Evolutionary conservation across 495 filamentous ascomycete species (phyloP).

Genomic region (Terfezia boudieri): DNA sequence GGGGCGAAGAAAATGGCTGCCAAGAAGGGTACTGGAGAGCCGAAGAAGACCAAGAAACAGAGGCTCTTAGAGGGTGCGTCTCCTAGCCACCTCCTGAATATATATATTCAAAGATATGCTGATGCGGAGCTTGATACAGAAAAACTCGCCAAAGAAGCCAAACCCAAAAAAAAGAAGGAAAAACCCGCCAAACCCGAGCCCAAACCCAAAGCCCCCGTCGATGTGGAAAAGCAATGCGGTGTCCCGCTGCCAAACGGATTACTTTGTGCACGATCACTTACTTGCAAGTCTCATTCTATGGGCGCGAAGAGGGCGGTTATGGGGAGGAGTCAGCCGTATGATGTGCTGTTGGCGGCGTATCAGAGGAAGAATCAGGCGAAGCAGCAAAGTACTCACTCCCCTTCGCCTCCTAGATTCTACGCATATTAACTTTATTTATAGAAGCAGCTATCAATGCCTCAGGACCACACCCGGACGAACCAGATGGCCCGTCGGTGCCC

Average conservation of each 20-base stretch:
- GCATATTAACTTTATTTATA: constrained; percentile 22
- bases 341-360: constrained; percentile 79
- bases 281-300: constrained; percentile 95
- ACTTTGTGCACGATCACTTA: constrained; percentile 74
- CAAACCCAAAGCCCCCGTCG: constrained; percentile 79
- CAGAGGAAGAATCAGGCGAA: constrained; percentile 99
- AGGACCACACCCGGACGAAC: constrained; percentile 73
- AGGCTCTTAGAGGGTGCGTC: constrained; percentile 16
- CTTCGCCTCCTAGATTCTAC: not conserved
- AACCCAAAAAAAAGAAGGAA: constrained; percentile 87
- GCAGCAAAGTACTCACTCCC: constrained; percentile 52
- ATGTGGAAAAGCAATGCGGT: constrained; percentile 94
- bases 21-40: constrained; percentile 24
- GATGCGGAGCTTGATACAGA: constrained; percentile 4
- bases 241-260: constrained; percentile 66
- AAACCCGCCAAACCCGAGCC: constrained; percentile 74
- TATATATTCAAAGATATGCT: not conserved
- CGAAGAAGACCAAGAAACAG: constrained; percentile 82
- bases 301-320: constrained; percentile 81
- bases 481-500: constrained; percentile 41
- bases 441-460: constrained; percentile 86
- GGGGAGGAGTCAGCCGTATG: constrained; percentile 77
- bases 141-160: constrained; percentile 35
- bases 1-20: constrained; percentile 24
- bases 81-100: not conserved